Conservation (phyloP, 257 asterid species). For the Przewalskia tangutica region DNA sequence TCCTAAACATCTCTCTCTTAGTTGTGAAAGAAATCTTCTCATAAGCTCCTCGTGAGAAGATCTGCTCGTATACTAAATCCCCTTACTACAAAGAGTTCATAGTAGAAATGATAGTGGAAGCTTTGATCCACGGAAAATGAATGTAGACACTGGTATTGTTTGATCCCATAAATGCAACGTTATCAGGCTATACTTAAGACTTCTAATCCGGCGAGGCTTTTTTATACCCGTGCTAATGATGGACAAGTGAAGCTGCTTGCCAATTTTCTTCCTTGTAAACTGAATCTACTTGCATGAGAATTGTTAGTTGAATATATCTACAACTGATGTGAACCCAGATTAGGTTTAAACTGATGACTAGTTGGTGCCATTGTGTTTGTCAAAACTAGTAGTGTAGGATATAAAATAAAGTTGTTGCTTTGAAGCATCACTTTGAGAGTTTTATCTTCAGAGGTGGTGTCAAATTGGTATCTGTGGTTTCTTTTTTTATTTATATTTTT, state of each 20-base stretch:
- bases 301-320: not conserved
- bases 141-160: not conserved
- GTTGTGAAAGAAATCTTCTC: not conserved
- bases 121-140: not conserved
- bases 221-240: not conserved
- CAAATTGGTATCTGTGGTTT: not conserved
- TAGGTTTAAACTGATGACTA: not conserved
- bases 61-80: not conserved
- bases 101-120: not conserved
- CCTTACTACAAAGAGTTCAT: not conserved
- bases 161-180: not conserved
- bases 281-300: not conserved
- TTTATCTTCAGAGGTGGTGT: not conserved
- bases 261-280: not conserved
- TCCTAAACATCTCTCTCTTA: not conserved
- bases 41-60: not conserved
- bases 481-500: not conserved
- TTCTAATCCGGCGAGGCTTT: not conserved
- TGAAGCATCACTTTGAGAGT: not conserved
- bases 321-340: not conserved
- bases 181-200: not conserved
- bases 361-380: not conserved
- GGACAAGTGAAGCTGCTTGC: not conserved
- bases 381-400: not conserved
- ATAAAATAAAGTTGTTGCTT: not conserved